These are phyloP conservation scores for Ambrosiella xylebori DNA, from an alignment of 2,329 filamentous ascomycete species.

Conservation along the genomic window DNA sequence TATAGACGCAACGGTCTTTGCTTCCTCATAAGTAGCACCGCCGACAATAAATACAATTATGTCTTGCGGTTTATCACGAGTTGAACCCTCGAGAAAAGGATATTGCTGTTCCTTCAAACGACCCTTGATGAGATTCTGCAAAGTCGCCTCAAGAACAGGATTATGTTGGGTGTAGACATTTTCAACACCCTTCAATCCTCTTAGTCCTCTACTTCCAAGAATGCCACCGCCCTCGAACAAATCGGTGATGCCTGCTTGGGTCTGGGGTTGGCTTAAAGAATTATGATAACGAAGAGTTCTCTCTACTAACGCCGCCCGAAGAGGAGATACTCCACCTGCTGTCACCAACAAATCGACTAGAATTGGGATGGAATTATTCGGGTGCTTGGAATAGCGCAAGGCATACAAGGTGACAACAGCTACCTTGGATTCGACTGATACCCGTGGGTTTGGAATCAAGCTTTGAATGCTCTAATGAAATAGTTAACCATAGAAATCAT, in stretches of 20 bases:
- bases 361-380: conserved; percentile 66
- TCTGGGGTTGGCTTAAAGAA: conserved; percentile 63
- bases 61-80: conserved; percentile 89
- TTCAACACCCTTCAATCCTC: conserved; percentile 90
- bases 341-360: conserved; percentile 74
- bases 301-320: conserved; percentile 61
- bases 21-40: conserved; percentile 89
- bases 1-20: conserved; percentile 86
- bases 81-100: conserved; percentile 82
- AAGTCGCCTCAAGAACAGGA: conserved; percentile 65
- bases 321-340: conserved; percentile 60
- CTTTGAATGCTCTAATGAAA: conserved; percentile 54
- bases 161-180: conserved; percentile 98
- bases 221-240: conserved; percentile 85
- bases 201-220: conserved; percentile 61
- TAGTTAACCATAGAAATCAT: not conserved
- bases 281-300: conserved; percentile 74
- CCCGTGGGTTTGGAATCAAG: conserved; percentile 62
- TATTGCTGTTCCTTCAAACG: conserved; percentile 72
- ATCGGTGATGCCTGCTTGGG: conserved; percentile 68
- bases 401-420: conserved; percentile 88
- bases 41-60: conserved; percentile 90
- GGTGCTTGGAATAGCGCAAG: conserved; percentile 74
- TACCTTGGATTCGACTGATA: conserved; percentile 70
- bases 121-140: conserved; percentile 89